Conservation (phyloP, 2,329 filamentous ascomycete genomes). For the Sporothrix inflata region DNA sequence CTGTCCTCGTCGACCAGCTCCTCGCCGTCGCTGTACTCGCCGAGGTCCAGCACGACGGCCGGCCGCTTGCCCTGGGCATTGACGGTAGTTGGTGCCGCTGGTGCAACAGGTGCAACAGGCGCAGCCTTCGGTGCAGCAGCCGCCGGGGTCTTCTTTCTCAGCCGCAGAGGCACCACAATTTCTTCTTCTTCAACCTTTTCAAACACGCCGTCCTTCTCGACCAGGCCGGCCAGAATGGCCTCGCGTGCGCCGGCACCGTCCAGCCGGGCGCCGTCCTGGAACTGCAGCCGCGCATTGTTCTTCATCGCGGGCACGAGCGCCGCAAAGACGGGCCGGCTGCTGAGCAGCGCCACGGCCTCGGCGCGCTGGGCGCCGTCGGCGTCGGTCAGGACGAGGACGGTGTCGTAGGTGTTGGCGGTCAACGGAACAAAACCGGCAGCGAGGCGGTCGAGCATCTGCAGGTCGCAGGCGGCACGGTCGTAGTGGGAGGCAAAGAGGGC, state of each 20-base stretch:
- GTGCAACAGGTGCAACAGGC: neutral
- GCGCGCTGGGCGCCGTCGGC: slow-evolving; percentile 62
- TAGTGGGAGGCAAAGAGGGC: slow-evolving; percentile 64
- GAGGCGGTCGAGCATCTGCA: slow-evolving; percentile 97
- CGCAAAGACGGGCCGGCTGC: slow-evolving; percentile 64
- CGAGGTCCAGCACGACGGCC: slow-evolving; percentile 47
- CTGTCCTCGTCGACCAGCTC: slow-evolving; percentile 91
- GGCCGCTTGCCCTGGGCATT: slow-evolving; percentile 29
- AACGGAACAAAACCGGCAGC: slow-evolving; percentile 79
- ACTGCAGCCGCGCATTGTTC: slow-evolving; percentile 66
- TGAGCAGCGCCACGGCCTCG: slow-evolving; percentile 67
- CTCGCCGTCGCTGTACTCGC: slow-evolving; percentile 66
- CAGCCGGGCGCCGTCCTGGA: slow-evolving; percentile 66
- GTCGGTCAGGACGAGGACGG: slow-evolving; percentile 82
- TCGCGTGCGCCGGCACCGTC: slow-evolving; percentile 65
- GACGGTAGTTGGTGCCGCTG: neutral
- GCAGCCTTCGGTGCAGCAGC: neutral
- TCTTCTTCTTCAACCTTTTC: slow-evolving; percentile 69
- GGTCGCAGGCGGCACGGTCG: slow-evolving; percentile 76
- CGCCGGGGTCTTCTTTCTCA: slow-evolving; percentile 55
- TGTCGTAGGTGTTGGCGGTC: slow-evolving; percentile 76
- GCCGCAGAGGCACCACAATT: slow-evolving; percentile 64
- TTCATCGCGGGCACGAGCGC: slow-evolving; percentile 72
- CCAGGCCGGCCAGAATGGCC: slow-evolving; percentile 80
- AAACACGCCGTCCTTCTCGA: slow-evolving; percentile 68